Base-by-base conservation (phyloP, 2,329 filamentous ascomycete genomes). In the Diaporthe vaccinii region DNA sequence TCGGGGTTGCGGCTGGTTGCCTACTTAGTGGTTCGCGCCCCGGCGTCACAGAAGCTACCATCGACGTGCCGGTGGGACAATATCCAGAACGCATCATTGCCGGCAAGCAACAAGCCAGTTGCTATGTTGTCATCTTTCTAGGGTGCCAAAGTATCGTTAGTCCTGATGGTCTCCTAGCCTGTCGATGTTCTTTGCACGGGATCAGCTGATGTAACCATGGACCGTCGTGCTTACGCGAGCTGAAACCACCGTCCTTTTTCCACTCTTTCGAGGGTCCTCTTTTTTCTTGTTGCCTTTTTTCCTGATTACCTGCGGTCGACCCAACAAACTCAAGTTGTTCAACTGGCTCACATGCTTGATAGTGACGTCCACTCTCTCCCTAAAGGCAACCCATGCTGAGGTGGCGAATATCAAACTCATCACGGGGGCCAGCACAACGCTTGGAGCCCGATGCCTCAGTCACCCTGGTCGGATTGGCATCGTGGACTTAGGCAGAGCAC, bases 201-300 rank as follows among this genome's bases (percentile, higher is more conserved):
- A n/a, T 22, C 65, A 55, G 65, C 65, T 69, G 65, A 55, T 55
- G 31, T 28, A 25, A 55, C 49, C 34, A 22, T 34, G 49, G 28
- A 25, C 62, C 46, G n/a, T 9, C 28, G 15, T 55, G 65, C 65
- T 53, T 36, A 51, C 46, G 14, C 22, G 25, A 41, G 62, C 65
- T 55, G 49, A 69, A 69, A 55, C 65, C 46, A 28, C 46, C 65
- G 49, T 20, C 34, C n/a, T 53, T 68, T 69, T 55, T 69, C 34
- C n/a, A 69, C 34, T 36, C 51, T n/a, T 22, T n/a, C 14, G 20
- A 15, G 28, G n/a, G 39, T n/a, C 46, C 22, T 17, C 31, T 39
- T 39, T 39, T n/a, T 22, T 34, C 31, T 10, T 39, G 65, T 41
- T 41, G 31, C 46, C 31, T 68, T 68, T 17, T 51, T 68, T 68